phyloP scores from a whole-genome alignment of 192 early-diverging fungal species.

The Backusella luteola region DNA sequence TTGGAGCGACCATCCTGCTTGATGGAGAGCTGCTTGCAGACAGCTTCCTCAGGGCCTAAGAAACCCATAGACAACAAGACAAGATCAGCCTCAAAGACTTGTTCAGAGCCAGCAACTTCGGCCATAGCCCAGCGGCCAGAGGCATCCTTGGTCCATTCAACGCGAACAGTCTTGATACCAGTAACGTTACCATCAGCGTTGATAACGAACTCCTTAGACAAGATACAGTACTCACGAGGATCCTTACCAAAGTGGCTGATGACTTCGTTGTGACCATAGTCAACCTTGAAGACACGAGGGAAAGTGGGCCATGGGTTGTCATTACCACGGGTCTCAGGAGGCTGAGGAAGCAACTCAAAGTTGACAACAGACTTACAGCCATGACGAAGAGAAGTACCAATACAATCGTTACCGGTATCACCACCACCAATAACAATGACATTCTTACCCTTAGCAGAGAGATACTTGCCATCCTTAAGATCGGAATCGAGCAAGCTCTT shows the following conservation, averaged over 20 bases:
- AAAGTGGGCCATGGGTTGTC: constrained; percentile 99
- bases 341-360: constrained; percentile 97
- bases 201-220: constrained; percentile 94
- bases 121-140: constrained; percentile 84
- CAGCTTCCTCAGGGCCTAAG: constrained; percentile 85
- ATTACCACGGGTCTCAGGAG: constrained; percentile 72
- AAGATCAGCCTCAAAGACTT: constrained; percentile 86
- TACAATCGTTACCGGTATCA: constrained; percentile 97
- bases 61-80: constrained; percentile 92
- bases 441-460: constrained; percentile 87
- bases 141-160: constrained; percentile 91
- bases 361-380: constrained; percentile 88
- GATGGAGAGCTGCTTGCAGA: constrained; percentile 79
- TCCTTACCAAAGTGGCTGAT: constrained; percentile 87
- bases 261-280: constrained; percentile 96
- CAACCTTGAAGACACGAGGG: constrained; percentile 92
- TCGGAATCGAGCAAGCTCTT: constrained; percentile 83
- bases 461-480: constrained; percentile 67
- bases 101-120: constrained; percentile 82
- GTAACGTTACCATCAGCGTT: constrained; percentile 77
- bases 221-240: constrained; percentile 92
- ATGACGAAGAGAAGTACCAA: constrained; percentile 90
- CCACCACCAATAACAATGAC: constrained; percentile 99
- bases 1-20: constrained; percentile 76
- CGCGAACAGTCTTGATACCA: constrained; percentile 92